phyloP scores from a whole-genome alignment of 208 protist genomes.

The Wallacemonas sp. region DNA sequence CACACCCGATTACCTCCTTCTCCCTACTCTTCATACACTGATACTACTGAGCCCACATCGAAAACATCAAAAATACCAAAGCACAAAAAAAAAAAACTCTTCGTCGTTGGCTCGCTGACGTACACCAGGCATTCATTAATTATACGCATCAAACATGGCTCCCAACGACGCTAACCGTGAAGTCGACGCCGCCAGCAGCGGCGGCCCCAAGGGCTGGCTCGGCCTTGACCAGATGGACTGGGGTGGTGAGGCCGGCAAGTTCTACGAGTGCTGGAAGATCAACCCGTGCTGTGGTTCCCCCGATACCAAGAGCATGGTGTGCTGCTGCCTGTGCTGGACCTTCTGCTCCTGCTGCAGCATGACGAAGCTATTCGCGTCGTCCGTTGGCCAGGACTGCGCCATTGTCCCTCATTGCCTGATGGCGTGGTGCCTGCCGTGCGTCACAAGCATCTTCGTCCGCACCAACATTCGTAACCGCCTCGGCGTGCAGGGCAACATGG shows the following conservation, averaged over 20 bases:
- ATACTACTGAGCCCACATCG: no score
- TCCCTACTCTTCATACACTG: no score
- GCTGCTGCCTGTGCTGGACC: constrained; percentile 51
- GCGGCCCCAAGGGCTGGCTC: constrained; percentile 21
- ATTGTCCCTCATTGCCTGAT: constrained; percentile 56
- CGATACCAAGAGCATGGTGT: constrained; percentile 32
- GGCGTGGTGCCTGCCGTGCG: constrained; percentile 36
- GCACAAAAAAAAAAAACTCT: no score
- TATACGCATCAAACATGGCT: no score
- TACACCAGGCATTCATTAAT: no score
- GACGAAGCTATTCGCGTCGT: constrained; percentile 57
- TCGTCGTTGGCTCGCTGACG: no score
- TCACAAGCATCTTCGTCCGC: constrained; percentile 37
- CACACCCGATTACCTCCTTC: no score
- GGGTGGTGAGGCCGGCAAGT: constrained; percentile 47
- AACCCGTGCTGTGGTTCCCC: constrained; percentile 60
- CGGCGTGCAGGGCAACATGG: constrained; percentile 52
- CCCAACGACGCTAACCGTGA: constrained; percentile 19
- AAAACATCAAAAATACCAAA: no score
- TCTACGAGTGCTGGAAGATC: constrained; percentile 68
- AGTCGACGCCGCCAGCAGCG: constrained; percentile 10
- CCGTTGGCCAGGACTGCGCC: constrained; percentile 48
- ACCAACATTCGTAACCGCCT: constrained; percentile 55
- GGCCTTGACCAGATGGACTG: constrained; percentile 59
- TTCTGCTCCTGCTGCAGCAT: constrained; percentile 39